Evolutionary conservation across 2,329 filamentous ascomycete genomes (phyloP), one percentile per base, ranked within the genome.

Genomic region (Arthrobotrys iridis): DNA sequence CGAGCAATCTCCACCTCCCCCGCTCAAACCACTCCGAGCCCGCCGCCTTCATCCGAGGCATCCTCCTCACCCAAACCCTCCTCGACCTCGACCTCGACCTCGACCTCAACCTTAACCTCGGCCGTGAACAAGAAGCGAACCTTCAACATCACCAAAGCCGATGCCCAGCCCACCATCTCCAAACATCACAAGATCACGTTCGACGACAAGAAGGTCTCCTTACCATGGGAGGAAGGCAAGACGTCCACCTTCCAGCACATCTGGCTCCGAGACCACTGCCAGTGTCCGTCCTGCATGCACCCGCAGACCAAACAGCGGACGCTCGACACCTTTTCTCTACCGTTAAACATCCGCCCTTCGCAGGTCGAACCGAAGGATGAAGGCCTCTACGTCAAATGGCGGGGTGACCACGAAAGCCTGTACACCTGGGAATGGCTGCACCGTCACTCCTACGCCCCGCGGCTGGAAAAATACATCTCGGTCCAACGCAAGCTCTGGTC

Each of bases 231-330:
- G 33, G 79, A 80, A 72, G 78, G 78, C 15, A 79, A 80, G 43
- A 80, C 78, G 37, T 79, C 78, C 40, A 73, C 75, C 48, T 80
- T 79, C 76, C 66, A 76, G 50, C 72, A 70, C 18, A 70, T 80
- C 40, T 78, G 77, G 79, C 18, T 81, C 22, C 89, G 90, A 77
- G 91, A 93, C 79, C 90, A 92, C 79, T 93, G 91, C 79, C 89
- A 88, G 71, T 93, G 91, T 80, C 79, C 81, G 0, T 81, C 83
- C 73, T 93, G 91, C 80, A 85, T 91, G 22, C 89, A 93, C 81
- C 86, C 87, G 67, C 87, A 89, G 75, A 93, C 91, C 3, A 88
- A 85, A 81, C 91, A 93, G 81, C 84, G 90, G 24, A 86, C 87
- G 58, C 84, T 91, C 65, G 86, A 92, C 79, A 91, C 88, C 0